phyloP scores from a whole-genome alignment of 2,329 filamentous ascomycete species.

The Fusarium sp. region DNA sequence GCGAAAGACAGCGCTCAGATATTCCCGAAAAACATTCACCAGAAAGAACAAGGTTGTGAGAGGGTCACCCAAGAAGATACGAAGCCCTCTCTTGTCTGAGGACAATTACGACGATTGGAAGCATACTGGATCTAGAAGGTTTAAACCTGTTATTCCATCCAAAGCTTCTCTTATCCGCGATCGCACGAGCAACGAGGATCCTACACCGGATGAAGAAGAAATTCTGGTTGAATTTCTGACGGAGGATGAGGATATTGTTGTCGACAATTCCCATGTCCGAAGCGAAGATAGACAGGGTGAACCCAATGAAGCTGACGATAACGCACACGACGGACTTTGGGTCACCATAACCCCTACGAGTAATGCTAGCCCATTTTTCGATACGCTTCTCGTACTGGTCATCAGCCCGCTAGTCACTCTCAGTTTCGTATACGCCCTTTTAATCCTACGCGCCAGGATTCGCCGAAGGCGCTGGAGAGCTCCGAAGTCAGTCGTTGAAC shows the following conservation, averaged over 20 bases:
- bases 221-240: conserved; percentile 38
- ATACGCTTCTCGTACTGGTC: conserved; percentile 95
- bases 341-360: conserved; percentile 95
- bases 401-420: conserved; percentile 93
- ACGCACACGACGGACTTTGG: conserved; percentile 81
- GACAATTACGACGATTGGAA: conserved; percentile 27
- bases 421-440: conserved; percentile 89
- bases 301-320: conserved; percentile 42
- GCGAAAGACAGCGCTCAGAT: conserved; percentile 18
- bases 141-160: conserved; percentile 14
- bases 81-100: conserved; percentile 33
- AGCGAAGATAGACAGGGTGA: conserved; percentile 37
- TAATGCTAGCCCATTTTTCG: conserved; percentile 92
- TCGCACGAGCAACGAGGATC: conserved; percentile 4
- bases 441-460: conserved; percentile 89
- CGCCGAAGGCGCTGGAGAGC: conserved; percentile 92
- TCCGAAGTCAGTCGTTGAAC: conserved; percentile 96
- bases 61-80: conserved; percentile 21
- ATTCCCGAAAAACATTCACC: conserved; percentile 13
- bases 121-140: conserved; percentile 7
- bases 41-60: conserved; percentile 18
- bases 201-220: conserved; percentile 26
- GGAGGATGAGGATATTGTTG: conserved; percentile 46
- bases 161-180: conserved; percentile 15
- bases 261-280: conserved; percentile 44